Conservation (phyloP, 306 rosid genomes). For the Medicago truncatula region MtrunA17r5.0-ANR NC_053045.1:61678001-61678500, state of each 20-base stretch:
- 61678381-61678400: not conserved
- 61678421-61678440: not conserved
- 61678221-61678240: not conserved
- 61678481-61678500: not conserved
- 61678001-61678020: slow-evolving; percentile 84
- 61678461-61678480: not conserved
- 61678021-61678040: slow-evolving; percentile 82
- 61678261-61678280: not conserved
- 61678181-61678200: not conserved
- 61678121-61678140: not conserved
- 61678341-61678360: not conserved
- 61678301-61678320: not conserved
- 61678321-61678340: not conserved
- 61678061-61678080: slow-evolving; percentile 28
- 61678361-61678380: not conserved
- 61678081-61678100: not conserved
- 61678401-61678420: not conserved
- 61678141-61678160: not conserved
- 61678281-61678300: not conserved
- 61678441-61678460: not conserved
- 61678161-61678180: no score
- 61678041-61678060: slow-evolving; percentile 56
- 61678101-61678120: not conserved
- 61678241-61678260: not conserved
- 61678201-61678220: not conserved